phyloP scores from a whole-genome alignment of 768 basidiomycete genomes.

The Lactifluus echinatus region DNA sequence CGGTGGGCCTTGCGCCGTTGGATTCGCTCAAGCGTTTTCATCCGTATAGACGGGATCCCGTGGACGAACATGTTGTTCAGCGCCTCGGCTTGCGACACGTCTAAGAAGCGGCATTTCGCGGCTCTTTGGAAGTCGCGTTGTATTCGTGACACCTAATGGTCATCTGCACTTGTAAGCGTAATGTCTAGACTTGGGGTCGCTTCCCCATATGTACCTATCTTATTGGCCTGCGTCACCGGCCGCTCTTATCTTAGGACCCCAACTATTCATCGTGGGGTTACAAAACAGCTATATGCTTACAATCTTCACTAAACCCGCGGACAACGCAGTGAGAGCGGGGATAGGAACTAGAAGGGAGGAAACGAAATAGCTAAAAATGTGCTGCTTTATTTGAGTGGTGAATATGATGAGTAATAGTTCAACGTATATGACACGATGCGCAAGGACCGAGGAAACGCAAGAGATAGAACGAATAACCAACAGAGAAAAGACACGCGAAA shows the following conservation, averaged over 20 bases:
- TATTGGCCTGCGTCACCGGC: neutral
- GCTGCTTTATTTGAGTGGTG: neutral
- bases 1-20: constrained; percentile 48
- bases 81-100: neutral
- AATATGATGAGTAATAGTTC: constrained; percentile 16
- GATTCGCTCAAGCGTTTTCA: constrained; percentile 43
- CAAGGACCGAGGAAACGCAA: neutral
- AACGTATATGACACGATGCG: constrained; percentile 6
- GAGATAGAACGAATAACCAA: neutral
- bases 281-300: constrained; percentile 12
- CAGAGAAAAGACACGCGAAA: neutral
- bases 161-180: neutral
- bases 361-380: constrained; percentile 2
- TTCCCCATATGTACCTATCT: constrained; percentile 5
- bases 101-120: neutral
- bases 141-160: neutral
- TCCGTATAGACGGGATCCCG: constrained; percentile 50
- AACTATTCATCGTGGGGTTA: neutral
- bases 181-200: constrained; percentile 2
- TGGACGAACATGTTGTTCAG: constrained; percentile 51
- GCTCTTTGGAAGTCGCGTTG: neutral
- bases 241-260: neutral
- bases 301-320: constrained; percentile 2
- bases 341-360: neutral
- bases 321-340: neutral